These are phyloP conservation scores for Pochonia chlamydosporia DNA, from an alignment of 2,329 filamentous ascomycete genomes.

Conservation along the genomic window DNA sequence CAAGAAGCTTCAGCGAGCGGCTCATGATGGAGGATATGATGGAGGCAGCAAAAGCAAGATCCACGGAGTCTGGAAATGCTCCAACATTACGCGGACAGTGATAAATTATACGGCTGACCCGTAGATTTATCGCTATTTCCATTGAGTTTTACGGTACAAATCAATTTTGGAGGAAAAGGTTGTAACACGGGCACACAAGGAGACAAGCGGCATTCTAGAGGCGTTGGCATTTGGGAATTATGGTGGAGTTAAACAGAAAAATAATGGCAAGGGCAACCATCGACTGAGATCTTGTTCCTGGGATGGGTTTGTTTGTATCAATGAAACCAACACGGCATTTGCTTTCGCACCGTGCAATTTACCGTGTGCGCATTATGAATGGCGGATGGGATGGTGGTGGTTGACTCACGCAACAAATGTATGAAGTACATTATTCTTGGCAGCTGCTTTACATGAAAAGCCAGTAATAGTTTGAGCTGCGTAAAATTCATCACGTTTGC, in stretches of 20 bases:
- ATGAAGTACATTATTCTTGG: too few relatives aligned
- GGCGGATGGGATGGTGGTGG: background rate
- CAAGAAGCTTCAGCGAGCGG: conserved; percentile 42
- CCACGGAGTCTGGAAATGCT: conserved; percentile 9
- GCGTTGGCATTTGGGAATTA: conserved; percentile 11
- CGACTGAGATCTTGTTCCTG: background rate
- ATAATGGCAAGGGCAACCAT: conserved; percentile 9
- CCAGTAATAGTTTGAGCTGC: too few relatives aligned
- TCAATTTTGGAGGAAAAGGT: conserved; percentile 1
- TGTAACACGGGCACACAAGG: background rate
- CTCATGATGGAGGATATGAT: conserved; percentile 42
- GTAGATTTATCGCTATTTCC: background rate
- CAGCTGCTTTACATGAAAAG: too few relatives aligned
- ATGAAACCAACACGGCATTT: background rate
- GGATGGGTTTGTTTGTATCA: background rate
- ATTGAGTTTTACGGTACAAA: conserved; percentile 7
- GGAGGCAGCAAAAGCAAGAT: conserved; percentile 20
- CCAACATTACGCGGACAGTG: conserved; percentile 8
- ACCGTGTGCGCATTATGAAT: background rate
- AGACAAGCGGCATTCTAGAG: conserved; percentile 8
- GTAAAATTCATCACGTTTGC: too few relatives aligned
- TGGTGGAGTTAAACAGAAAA: conserved; percentile 2
- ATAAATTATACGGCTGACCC: background rate
- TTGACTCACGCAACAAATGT: background rate
- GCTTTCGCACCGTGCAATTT: background rate